phyloP scores from a whole-genome alignment of 2,329 filamentous ascomycete species.

The Diplodia corticola region DNA sequence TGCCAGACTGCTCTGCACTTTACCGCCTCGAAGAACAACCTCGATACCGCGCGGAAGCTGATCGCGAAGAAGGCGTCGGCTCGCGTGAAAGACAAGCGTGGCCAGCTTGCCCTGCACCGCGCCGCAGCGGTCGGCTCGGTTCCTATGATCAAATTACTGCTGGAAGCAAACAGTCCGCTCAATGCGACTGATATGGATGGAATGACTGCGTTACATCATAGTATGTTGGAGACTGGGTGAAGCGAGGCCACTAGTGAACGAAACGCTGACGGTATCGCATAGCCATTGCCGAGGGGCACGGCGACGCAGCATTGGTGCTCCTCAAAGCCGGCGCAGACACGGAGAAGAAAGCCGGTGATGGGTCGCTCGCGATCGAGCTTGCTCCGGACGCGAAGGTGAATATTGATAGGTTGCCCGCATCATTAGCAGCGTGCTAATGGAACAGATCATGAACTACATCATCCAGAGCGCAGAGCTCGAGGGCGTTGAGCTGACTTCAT shows the following conservation, averaged over 20 bases:
- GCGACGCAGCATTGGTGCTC: conserved; percentile 79
- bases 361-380: conserved; percentile 71
- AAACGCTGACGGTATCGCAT: not conserved
- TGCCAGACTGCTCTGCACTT: conserved; percentile 83
- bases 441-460: conserved; percentile 61
- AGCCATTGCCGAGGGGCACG: conserved; percentile 71
- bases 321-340: conserved; percentile 82
- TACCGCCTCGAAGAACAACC: conserved; percentile 82
- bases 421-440: not conserved
- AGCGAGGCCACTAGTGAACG: no score
- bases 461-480: conserved; percentile 77
- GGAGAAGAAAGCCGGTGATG: conserved; percentile 73
- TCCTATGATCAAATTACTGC: conserved; percentile 79
- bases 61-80: conserved; percentile 74
- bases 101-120: conserved; percentile 88
- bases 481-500: conserved; percentile 64
- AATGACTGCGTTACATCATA: conserved; percentile 85
- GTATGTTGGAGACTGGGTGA: not conserved
- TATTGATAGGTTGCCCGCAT: not conserved
- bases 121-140: conserved; percentile 86
- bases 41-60: conserved; percentile 78
- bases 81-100: conserved; percentile 77
- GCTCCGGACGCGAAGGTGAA: conserved; percentile 82
- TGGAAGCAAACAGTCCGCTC: conserved; percentile 76
- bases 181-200: conserved; percentile 82